phyloP scores from a whole-genome alignment of 805 yeast genomes.

The Candida suzukii region DNA sequence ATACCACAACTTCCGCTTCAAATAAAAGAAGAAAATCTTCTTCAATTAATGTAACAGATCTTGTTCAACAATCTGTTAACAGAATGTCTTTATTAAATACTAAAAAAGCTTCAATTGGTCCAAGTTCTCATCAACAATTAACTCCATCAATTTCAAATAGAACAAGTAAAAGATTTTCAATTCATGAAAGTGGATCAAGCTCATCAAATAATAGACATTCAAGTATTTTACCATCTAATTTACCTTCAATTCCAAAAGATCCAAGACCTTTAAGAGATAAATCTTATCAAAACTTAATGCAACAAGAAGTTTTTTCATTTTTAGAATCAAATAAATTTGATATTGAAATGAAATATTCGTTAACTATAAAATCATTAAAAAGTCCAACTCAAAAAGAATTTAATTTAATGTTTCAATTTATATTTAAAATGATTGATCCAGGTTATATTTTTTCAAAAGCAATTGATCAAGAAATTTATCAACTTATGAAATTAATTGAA shows the following conservation, averaged over 20 bases:
- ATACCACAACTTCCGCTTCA: neutral
- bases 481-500: conserved; percentile 52
- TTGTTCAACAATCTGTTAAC: conserved; percentile 20
- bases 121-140: neutral
- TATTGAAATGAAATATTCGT: conserved; percentile 62
- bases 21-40: conserved; percentile 17
- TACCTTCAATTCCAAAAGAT: conserved; percentile 33
- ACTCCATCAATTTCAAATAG: neutral
- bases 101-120: neutral
- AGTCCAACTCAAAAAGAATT: conserved; percentile 88
- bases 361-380: conserved; percentile 55
- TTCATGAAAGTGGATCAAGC: neutral
- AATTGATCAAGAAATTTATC: conserved; percentile 70
- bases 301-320: conserved; percentile 62
- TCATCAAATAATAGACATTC: neutral
- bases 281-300: conserved; percentile 56
- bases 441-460: conserved; percentile 61
- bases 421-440: conserved; percentile 74
- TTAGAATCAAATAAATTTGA: conserved; percentile 61
- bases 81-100: conserved; percentile 10
- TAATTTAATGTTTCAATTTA: conserved; percentile 68
- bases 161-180: conserved; percentile 8
- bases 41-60: conserved; percentile 17
- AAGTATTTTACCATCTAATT: neutral
- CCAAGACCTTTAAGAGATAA: conserved; percentile 76